Base-by-base conservation (phyloP, 257 asterid species). In the Salvia miltiorrhiza region DNA sequence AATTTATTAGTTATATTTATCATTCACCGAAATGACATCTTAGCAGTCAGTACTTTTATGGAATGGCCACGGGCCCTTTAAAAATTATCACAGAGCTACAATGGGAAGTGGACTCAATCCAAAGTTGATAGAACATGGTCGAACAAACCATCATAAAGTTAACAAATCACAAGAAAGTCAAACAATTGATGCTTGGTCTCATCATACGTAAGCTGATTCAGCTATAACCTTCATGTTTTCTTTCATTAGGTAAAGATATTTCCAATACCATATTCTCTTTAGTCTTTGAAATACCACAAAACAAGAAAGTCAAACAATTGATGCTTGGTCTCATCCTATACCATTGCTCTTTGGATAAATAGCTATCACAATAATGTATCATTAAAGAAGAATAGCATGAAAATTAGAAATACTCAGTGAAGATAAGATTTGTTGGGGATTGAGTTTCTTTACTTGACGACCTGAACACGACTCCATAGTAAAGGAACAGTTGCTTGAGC, bases 391-490 rank as follows among this genome's bases (percentile, higher is more conserved):
- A 53, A 39, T 48, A 47, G 30, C 61, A 63, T 39, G 70, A 43
- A 56, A 72, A 59, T 13, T 50, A 58, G 17, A 74, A 21, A 9
- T 16, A 65, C n/a, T 45, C 40, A 17, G 68, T 52, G 64, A 53
- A 55, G 39, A 49, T 61, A 53, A 49, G 28, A 68, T 39, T 21
- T 67, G 67, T 16, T 73, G 45, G 67, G 53, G 67, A 68, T 77
- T 53, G 55, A 69, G 66, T 43, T 54, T 76, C 40, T 76, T 73
- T 61, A 72, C 56, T 77, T 44, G 79, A 63, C 74, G 33, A 90
- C 97, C 97, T 91, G 97, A 65, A 84, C 85, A 80, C 93, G 95
- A 72, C 97, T 91, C 97, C 97, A 91, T 56, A 84, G 85, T 53
- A 84, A 70, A 65, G 97, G 97, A 83, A 89, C 88, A 68, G 81